Evolutionary conservation across 805 yeast species (phyloP), one percentile per base, ranked within the genome.

Genomic region (Hanseniaspora guilliermondii): DNA sequence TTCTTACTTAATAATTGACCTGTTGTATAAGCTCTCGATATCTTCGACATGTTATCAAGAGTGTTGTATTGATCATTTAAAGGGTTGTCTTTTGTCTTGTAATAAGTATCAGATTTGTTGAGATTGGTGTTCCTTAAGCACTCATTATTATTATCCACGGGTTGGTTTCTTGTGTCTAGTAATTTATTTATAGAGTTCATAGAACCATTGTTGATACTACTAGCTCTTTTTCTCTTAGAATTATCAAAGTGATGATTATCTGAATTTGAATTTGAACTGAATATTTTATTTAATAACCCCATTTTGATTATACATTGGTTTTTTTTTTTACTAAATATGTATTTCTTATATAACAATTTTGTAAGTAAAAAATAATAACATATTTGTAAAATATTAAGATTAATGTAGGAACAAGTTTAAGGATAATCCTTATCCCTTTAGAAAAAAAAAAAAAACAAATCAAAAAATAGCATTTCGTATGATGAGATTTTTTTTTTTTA

Each of bases 261-360:
- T 14, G 22, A 8, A 12, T 14, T 8, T 32, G 47, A 44, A 37
- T 30, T 44, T 7, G 47, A 44, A 12, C 21, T 44, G 30, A 52
- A 52, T 16, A 52, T 6, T 44, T 52, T 52, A 8, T 42, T 52
- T n/a, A 52, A 44, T 16, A 52, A 38, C 4, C 55, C 55, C 55
- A 52, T 52, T 17, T 39, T 17, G 19, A 22, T 19, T 6, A 17
- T 39, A 22, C 8, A 21, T n/a, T 17, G 16, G 38, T 17, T 32
- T 32, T 30, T 3, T 32, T n/a, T 45, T 12, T 17, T n/a, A 9
- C n/a, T n/a, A n/a, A n/a, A 14, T 42, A n/a, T 27, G 4, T 16
- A 7, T 16, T 27, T 42, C 7, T 37, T 2, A 16, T 3, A 12
- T 25, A 6, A n/a, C 27, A 21, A 25, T 14, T 16, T 14, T 27